Evolutionary conservation across 345 rosid species (phyloP), one percentile per base, ranked within the genome.

Genomic region (Lagerstroemia speciosa): DNA sequence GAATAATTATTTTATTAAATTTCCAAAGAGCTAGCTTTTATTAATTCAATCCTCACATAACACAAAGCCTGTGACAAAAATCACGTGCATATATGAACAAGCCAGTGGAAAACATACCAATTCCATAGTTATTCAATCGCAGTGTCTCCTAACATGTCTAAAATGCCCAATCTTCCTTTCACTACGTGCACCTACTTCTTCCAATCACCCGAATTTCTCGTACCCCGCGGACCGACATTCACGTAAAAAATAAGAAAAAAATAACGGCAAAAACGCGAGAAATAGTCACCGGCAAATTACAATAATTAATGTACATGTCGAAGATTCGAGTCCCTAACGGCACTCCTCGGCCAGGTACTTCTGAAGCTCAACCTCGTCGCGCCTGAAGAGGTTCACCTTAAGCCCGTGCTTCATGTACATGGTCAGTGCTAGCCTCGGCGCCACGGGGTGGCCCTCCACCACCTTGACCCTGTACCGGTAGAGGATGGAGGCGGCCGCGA

Each of bases 391-490:
- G 40, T 79, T 77, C 40, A 89, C 89, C 78, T 66, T 82, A 67
- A 89, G 66, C 1, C 91, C 94, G 29, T 89, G 86, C 72, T 89
- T 94, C 98, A 94, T 91, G 85, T 91, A 94, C 98, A 94, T 82
- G 0, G 99, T 94, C 65, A 91, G 71, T 7, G 99, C 98, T 52
- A 91, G 83, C 77, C 91, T 94, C 0, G 91, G 94, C 29, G 14
- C 78, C 37, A 84, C 83, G 0, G 76, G 86, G 62, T 94, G 98
- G 69, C 75, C 81, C 27, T 82, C 72, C 62, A 72, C 88, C 38
- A 89, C 83, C 76, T 82, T 80, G 67, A 88, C 88, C 9, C 68
- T 75, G 80, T 82, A 91, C 0, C 86, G 83, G 72, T 75, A 82
- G 16, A 94, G 71, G 74, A 89, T 82, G 8, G 99, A 87, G 26